Conservation (phyloP, 169 alveolate genomes). For the Plasmodium ovale region DNA sequence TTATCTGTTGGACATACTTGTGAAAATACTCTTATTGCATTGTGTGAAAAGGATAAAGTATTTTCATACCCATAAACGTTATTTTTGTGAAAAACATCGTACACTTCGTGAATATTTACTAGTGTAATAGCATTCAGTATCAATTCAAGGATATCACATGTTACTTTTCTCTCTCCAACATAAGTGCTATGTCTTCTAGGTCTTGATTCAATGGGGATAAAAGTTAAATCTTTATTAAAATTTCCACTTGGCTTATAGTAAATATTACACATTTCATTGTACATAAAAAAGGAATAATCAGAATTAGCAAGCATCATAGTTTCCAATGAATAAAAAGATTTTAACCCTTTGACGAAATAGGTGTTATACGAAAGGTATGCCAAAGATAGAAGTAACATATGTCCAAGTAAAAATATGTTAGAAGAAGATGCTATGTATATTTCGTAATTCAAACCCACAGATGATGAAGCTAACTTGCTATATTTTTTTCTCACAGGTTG, state of each 20-base stretch:
- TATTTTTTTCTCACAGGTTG: constrained; percentile 46
- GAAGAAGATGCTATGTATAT: constrained; percentile 31
- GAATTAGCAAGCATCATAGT: constrained; percentile 49
- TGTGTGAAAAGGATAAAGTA: constrained; percentile 54
- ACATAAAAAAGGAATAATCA: constrained; percentile 60
- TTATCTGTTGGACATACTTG: constrained; percentile 58
- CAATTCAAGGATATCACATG: constrained; percentile 56
- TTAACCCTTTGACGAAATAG: constrained; percentile 21
- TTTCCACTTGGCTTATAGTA: constrained; percentile 20
- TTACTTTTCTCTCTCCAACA: constrained; percentile 50
- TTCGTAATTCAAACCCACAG: constrained; percentile 46
- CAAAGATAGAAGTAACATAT: constrained; percentile 46
- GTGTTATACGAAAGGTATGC: constrained; percentile 61
- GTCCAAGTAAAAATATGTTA: constrained; percentile 59
- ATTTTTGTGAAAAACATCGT: constrained; percentile 29
- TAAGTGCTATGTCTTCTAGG: constrained; percentile 34
- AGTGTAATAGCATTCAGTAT: constrained; percentile 36
- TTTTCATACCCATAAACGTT: constrained; percentile 47
- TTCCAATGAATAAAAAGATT: constrained; percentile 66
- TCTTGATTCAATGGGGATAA: constrained; percentile 62
- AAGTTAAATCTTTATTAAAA: constrained; percentile 60
- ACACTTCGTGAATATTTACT: constrained; percentile 33
- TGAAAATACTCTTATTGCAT: constrained; percentile 68
- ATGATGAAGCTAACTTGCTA: constrained; percentile 6
- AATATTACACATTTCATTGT: constrained; percentile 67